A percentile compares a stretch with the other conserved stretches of the same genome.
These are phyloP conservation scores for Syzygium jambos DNA, from an alignment of 345 rosid genomes.

Conservation along the genomic window DNA sequence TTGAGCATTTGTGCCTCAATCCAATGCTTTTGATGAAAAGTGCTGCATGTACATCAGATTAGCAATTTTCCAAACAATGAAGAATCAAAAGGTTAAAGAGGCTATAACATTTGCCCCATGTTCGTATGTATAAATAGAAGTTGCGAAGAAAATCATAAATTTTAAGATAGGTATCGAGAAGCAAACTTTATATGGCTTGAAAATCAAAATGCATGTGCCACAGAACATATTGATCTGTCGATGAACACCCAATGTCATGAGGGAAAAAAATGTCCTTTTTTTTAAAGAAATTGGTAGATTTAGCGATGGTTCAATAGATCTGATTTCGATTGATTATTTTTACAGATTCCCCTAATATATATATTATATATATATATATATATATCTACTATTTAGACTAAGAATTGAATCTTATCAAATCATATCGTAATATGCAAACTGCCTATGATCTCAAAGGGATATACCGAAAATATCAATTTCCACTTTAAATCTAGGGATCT, in stretches of 20 bases:
- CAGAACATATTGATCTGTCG: background rate
- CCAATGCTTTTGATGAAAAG: background rate
- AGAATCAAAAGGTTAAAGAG: background rate
- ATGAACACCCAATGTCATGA: background rate
- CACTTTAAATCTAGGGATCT: background rate
- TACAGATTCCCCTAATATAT: background rate
- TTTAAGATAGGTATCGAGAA: background rate
- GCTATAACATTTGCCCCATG: background rate
- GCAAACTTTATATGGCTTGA: background rate
- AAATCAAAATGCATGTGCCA: background rate
- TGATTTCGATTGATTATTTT: background rate
- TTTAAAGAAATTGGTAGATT: background rate
- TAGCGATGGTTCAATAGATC: background rate
- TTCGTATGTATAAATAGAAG: too few relatives aligned
- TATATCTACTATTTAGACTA: background rate
- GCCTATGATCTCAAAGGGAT: background rate
- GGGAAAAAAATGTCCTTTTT: fast-evolving
- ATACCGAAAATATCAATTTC: background rate
- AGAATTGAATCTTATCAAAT: background rate
- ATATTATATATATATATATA: too few relatives aligned
- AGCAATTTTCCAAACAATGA: background rate
- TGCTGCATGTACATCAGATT: background rate
- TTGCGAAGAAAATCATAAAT: too few relatives aligned
- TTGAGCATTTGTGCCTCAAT: background rate
- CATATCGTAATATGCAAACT: fast-evolving